Evolutionary conservation across 106 monocot species (phyloP).

Genomic region (Allium sativum): DNA sequence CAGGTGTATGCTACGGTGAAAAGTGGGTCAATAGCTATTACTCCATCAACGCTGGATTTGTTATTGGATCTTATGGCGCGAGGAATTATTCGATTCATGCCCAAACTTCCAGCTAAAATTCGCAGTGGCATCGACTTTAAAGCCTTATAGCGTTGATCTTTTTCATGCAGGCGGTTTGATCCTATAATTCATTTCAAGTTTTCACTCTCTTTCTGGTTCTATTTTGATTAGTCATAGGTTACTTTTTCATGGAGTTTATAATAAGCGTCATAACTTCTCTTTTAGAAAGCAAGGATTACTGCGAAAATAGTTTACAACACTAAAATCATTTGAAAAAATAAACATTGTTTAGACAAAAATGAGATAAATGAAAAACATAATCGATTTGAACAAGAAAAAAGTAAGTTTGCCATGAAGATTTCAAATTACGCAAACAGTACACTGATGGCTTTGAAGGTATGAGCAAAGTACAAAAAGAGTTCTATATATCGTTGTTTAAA

Average conservation of each 20-base stretch:
- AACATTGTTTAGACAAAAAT: constrained; percentile 27
- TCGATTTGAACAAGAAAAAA: constrained; percentile 26
- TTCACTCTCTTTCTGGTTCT: not conserved
- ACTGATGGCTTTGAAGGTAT: constrained; percentile 72
- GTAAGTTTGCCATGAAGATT: constrained; percentile 76
- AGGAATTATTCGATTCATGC: too few relatives aligned
- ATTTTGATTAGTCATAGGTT: not conserved
- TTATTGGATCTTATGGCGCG: too few relatives aligned
- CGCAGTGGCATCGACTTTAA: constrained; percentile 42
- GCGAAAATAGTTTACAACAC: constrained; percentile 77
- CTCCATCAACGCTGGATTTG: too few relatives aligned
- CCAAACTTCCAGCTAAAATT: constrained; percentile 57
- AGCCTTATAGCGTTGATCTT: constrained; percentile 37
- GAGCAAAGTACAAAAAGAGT: not conserved
- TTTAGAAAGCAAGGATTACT: constrained; percentile 79
- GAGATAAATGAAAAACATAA: constrained; percentile 17
- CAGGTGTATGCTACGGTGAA: too few relatives aligned
- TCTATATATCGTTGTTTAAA: not conserved
- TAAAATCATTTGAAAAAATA: constrained; percentile 78
- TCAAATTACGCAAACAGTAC: constrained; percentile 81
- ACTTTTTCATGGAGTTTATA: not conserved
- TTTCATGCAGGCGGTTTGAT: constrained; percentile 31
- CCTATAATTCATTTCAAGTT: not conserved
- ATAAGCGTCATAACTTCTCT: not conserved
- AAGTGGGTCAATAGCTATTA: too few relatives aligned